Percentiles rank a stretch among this genome's conserved stretches.
These are phyloP conservation scores for Solanum paucissectum DNA, from an alignment of 257 asterid species.

Conservation along the genomic window DNA sequence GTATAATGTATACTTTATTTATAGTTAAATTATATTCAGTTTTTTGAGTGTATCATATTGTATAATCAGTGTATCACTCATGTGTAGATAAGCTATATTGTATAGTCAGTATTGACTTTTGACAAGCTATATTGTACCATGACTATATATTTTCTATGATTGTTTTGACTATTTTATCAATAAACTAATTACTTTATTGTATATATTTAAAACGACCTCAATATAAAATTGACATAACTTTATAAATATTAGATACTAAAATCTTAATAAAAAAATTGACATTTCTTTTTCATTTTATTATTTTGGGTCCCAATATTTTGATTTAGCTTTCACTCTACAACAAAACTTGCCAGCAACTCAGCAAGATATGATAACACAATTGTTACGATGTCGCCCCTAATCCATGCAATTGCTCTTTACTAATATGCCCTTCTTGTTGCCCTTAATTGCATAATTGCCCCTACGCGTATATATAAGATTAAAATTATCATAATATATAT, in stretches of 20 bases:
- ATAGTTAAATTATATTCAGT: too few relatives aligned
- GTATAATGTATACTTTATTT: too few relatives aligned
- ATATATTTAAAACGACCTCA: too few relatives aligned
- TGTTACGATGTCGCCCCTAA: background rate
- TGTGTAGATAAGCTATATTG: too few relatives aligned
- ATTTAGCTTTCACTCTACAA: background rate
- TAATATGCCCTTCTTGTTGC: background rate
- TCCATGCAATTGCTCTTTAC: background rate
- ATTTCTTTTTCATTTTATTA: background rate
- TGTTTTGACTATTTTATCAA: too few relatives aligned
- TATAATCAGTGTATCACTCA: too few relatives aligned
- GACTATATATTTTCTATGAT: too few relatives aligned
- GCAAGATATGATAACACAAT: background rate
- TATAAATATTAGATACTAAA: background rate
- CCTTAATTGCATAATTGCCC: background rate
- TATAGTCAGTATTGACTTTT: too few relatives aligned
- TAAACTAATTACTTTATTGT: too few relatives aligned
- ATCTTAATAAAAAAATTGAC: background rate
- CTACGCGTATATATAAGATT: background rate
- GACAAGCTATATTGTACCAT: too few relatives aligned
- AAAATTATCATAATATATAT: background rate
- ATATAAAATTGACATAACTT: background rate
- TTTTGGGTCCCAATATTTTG: background rate
- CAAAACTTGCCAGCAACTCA: background rate
- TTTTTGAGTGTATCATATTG: too few relatives aligned